Evolutionary conservation across 805 yeast species (phyloP).

Genomic region (Candida ovalis): DNA sequence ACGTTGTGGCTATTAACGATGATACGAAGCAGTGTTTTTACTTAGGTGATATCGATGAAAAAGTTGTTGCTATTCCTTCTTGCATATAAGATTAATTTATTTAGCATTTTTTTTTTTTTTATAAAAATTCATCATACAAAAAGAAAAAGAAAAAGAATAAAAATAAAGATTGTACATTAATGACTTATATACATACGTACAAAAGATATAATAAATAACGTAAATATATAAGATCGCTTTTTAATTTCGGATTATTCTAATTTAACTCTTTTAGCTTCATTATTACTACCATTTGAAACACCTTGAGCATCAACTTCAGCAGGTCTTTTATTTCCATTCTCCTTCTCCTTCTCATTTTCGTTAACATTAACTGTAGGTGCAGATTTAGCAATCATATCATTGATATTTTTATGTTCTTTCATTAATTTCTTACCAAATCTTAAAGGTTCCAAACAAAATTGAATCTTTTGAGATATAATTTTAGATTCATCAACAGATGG

Average conservation of each 20-base stretch:
- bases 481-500: constrained; percentile 62
- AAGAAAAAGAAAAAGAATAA: no score
- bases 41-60: constrained; percentile 54
- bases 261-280: constrained; percentile 21
- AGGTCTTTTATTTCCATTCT: constrained; percentile 1
- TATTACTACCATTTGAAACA: neutral
- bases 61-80: constrained; percentile 57
- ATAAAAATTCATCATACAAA: neutral
- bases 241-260: constrained; percentile 6
- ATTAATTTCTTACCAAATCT: constrained; percentile 24
- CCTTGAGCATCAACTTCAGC: neutral
- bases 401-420: constrained; percentile 10
- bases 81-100: constrained; percentile 15
- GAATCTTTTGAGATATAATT: constrained; percentile 58
- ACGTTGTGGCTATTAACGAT: constrained; percentile 45
- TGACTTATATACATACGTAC: neutral
- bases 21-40: constrained; percentile 40
- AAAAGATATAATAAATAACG: neutral
- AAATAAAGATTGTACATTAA: neutral
- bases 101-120: neutral
- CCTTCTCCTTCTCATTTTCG: neutral
- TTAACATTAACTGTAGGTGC: neutral
- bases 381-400: neutral
- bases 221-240: no score
- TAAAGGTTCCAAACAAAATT: constrained; percentile 57